phyloP scores from a whole-genome alignment of 164 flowering plant species.

The Sextonia rubra region DNA sequence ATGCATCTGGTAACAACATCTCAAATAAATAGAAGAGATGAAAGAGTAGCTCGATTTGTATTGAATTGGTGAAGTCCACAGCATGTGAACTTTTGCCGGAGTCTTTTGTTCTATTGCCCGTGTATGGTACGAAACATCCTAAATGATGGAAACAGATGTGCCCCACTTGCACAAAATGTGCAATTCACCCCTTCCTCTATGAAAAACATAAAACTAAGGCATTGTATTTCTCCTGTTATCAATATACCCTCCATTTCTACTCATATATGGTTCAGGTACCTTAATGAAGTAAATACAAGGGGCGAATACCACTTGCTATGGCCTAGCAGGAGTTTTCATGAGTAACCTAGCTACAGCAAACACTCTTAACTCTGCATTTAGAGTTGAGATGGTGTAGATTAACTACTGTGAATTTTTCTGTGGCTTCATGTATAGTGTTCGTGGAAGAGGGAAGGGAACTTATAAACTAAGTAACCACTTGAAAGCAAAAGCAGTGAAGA shows the following conservation, averaged over 20 bases:
- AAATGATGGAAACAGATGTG: neutral
- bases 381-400: constrained; percentile 81
- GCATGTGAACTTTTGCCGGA: neutral
- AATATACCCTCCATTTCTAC: neutral
- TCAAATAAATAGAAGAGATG: neutral
- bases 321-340: constrained; percentile 90
- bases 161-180: neutral
- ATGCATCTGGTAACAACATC: neutral
- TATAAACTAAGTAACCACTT: constrained; percentile 76
- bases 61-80: neutral
- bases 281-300: constrained; percentile 66
- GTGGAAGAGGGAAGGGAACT: constrained; percentile 82
- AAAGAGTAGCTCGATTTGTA: neutral
- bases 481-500: constrained; percentile 89
- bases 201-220: neutral
- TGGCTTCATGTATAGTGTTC: constrained; percentile 97
- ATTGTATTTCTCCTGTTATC: neutral
- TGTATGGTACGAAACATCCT: no score
- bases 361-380: constrained; percentile 60
- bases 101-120: neutral
- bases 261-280: constrained; percentile 37
- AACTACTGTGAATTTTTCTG: constrained; percentile 88
- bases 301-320: constrained; percentile 64
- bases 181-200: neutral
- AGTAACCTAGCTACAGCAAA: constrained; percentile 64